Base-by-base conservation (phyloP, 2,329 filamentous ascomycete species). In the Exophiala oligosperma region DNA sequence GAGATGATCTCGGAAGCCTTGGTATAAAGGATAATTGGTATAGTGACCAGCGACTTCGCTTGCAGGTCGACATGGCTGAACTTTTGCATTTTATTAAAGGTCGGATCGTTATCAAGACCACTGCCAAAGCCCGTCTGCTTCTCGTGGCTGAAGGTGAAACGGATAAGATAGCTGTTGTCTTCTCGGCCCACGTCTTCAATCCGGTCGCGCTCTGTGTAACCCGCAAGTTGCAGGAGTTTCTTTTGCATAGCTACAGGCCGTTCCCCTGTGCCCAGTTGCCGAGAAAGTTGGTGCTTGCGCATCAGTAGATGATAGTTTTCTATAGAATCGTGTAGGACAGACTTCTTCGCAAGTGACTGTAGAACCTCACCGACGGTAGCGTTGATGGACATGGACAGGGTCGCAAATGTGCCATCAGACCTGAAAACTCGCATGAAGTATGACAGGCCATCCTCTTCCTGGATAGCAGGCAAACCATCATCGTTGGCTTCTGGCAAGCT, bases 391-490 rank as follows among this genome's bases (percentile, higher is more conserved):
- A 93, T 88, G 29, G 92, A 93, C 50, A 99, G 82, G 0, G 94
- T 97, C 5, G 92, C 91, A 76, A 97, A 99, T 0, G 94, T 97
- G 26, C 89, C 91, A 71, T 99, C 93, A 7, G 89, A 88, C 60
- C 92, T 88, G 78, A 99, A 99, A 38, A 99, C 91, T 35, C 94
- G 91, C 70, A 99, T 94, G 72, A 92, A 97, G 73, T 93, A 97
- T 32, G 88, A 86, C 14, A 83, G 81, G 29, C 84, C 81, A 69
- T 91, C 90, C 71, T 93, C 89, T 55, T 93, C 89, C 1, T 87
- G 83, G 50, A 84, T 84, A 5, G 84, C 80, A n/a, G 85, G 81
- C 51, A 84, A 83, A 48, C 84, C 86, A 28, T 82, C 78, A 54
- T 93, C 89, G 6, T 83, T 84, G 46, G 81, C 81, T 60, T 70